Percentiles rank a stretch among this genome's conserved stretches.
Conservation (phyloP, 441 rosid species). For the Erysimum pusillum region DNA sequence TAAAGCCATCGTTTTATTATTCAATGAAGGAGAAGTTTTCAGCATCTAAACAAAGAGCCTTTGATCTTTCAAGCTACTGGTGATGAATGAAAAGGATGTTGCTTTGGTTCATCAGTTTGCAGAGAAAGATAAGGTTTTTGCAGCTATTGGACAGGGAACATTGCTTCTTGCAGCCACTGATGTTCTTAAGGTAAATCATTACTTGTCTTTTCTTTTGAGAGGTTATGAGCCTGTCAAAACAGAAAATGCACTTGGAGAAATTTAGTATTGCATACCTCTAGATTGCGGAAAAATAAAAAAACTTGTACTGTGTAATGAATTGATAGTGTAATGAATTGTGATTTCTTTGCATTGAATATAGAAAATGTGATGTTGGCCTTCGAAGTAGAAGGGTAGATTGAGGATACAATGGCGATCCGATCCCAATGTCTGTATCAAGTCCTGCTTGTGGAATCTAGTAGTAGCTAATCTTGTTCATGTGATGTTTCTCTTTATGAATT, state of each 20-base stretch:
- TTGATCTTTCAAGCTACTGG: slow-evolving; percentile 55
- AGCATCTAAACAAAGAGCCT: no score
- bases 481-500: slow-evolving; percentile 4
- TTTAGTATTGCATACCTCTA: background rate
- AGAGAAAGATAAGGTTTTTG: slow-evolving; percentile 54
- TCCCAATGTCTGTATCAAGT: background rate
- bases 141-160: slow-evolving; percentile 60
- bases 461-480: background rate
- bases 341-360: background rate
- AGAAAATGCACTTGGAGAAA: background rate
- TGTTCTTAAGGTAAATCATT: slow-evolving; percentile 51
- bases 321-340: background rate
- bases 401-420: background rate
- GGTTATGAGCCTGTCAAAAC: background rate
- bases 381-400: background rate
- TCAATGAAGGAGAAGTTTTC: no score
- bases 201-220: background rate
- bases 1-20: no score
- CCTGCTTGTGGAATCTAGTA: background rate
- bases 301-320: background rate
- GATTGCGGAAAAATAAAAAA: background rate
- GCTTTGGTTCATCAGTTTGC: slow-evolving; percentile 53
- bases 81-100: slow-evolving; percentile 54
- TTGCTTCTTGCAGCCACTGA: slow-evolving; percentile 62
- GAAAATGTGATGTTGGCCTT: slow-evolving; percentile 26